Conservation (phyloP, 345 rosid species). For the Alliaria petiolata region DNA sequence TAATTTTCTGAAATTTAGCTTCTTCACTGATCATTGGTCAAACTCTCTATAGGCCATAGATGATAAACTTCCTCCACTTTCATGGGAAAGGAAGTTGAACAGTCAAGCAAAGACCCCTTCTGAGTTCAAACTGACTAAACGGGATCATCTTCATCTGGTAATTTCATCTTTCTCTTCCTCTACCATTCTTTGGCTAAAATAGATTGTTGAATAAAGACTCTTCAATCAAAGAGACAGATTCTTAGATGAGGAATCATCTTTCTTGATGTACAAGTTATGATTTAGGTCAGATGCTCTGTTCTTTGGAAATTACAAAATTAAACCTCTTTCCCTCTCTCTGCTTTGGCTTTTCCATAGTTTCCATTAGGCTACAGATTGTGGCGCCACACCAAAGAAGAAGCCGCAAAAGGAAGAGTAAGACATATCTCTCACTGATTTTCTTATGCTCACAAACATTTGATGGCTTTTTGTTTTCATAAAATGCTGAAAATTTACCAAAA, state of each 20-base stretch:
- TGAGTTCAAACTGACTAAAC: slow-evolving; percentile 34
- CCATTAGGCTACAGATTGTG: slow-evolving; percentile 57
- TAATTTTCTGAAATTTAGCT: not conserved
- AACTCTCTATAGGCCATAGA: slow-evolving; percentile 33
- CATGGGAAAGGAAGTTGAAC: slow-evolving; percentile 58
- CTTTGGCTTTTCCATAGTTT: slow-evolving; percentile 39
- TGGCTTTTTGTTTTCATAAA: not conserved
- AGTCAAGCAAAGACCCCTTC: slow-evolving; percentile 36
- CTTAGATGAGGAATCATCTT: not conserved
- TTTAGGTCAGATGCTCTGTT: slow-evolving; percentile 14
- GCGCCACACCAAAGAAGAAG: slow-evolving; percentile 50
- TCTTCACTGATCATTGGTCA: slow-evolving; percentile 1
- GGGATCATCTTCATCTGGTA: slow-evolving; percentile 60
- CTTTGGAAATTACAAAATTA: not conserved
- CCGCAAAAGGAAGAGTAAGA: slow-evolving; percentile 63
- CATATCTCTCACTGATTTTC: not conserved
- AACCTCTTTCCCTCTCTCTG: not conserved
- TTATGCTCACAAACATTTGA: not conserved
- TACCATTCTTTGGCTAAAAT: not conserved
- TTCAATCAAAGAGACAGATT: not conserved
- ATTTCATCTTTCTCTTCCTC: not conserved
- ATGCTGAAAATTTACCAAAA: not conserved
- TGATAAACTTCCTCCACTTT: slow-evolving; percentile 42
- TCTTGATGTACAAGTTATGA: slow-evolving; percentile 14
- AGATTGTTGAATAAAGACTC: not conserved